A percentile compares a stretch with the other conserved stretches of the same genome.
Conservation (phyloP, 139 green algal genomes). For the Zygnema circumcarinatum region DNA sequence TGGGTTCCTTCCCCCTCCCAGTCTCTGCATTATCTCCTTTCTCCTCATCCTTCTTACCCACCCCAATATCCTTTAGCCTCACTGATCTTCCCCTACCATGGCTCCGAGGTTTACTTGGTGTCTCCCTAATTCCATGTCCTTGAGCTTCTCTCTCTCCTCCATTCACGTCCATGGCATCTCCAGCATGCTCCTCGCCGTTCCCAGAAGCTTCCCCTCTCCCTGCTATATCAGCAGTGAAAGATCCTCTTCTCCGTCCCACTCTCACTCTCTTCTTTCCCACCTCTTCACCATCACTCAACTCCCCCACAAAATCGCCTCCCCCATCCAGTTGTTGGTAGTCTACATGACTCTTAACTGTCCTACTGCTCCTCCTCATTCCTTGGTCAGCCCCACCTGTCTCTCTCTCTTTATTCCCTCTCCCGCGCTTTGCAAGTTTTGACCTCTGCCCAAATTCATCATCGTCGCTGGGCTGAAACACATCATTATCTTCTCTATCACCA, state of each 20-base stretch:
- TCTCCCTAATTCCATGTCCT: neutral
- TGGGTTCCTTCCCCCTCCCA: neutral
- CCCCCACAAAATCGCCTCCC: neutral
- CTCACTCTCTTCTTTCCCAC: neutral
- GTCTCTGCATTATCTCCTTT: neutral
- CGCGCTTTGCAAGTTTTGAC: neutral
- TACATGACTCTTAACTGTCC: neutral
- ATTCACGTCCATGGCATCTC: neutral
- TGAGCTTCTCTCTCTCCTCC: neutral
- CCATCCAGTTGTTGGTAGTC: neutral
- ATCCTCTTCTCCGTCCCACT: neutral
- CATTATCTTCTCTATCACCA: neutral
- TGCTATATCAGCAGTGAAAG: neutral
- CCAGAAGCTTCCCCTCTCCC: neutral
- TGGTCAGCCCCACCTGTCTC: neutral
- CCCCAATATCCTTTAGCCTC: neutral
- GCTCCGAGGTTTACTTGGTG: neutral
- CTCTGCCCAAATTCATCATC: neutral
- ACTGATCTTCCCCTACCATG: neutral
- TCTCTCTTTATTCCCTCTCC: neutral
- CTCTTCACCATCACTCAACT: neutral
- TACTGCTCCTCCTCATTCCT: neutral
- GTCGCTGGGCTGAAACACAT: neutral
- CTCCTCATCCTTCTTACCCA: neutral
- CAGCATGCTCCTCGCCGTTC: neutral